Base-by-base conservation (phyloP, 202 grass and related monocot genomes). In the Saccharum hybrid region DNA sequence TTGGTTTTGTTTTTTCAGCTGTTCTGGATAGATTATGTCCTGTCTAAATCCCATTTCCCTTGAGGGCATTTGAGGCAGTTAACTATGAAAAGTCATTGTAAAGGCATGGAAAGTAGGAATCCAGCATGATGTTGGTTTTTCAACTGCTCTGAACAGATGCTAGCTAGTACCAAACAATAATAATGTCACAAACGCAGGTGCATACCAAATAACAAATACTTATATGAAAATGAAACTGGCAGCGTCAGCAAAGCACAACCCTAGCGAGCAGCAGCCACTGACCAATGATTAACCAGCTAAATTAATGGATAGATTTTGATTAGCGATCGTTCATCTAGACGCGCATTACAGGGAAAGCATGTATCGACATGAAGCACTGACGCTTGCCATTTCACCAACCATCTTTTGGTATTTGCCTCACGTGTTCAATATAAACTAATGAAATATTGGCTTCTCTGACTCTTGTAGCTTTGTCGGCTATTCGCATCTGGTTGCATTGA, bases 321-420 rank as follows among this genome's bases (percentile, higher is more conserved):
- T 19, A 12, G 7, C 4, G 37, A 65, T 26, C 12, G 2, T 28
- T 59, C 46, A 42, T 28, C 8, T 1, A 16, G 48, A 49, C 8
- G 72, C 6, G 22, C 82, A 69, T 69, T 73, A 83, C 63, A 61
- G 26, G 26, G 46, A 57, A 72, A 61, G 15, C 65, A 30, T 7
- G 4, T 13, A 60, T 43, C 7, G 28, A 10, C 72, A 72, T 10
- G 8, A 54, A 0, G 16, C 51, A 19, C 5, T 7, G 51, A 36
- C 67, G 40, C 51, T 70, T 63, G 81, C 49, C 10, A 41, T 79
- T 31, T 15, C 70, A 51, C 76, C 81, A 80, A 74, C n/a, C 36
- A 41, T 14, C 15, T 48, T 69, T 71, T 8, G 26, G 4, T 1
- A 62, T 28, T 68, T 60, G 13, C n/a, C 51, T 64, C 80, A 61